phyloP scores from a whole-genome alignment of 352 stramenopile species.

The Saprolegnia parasitica region DNA sequence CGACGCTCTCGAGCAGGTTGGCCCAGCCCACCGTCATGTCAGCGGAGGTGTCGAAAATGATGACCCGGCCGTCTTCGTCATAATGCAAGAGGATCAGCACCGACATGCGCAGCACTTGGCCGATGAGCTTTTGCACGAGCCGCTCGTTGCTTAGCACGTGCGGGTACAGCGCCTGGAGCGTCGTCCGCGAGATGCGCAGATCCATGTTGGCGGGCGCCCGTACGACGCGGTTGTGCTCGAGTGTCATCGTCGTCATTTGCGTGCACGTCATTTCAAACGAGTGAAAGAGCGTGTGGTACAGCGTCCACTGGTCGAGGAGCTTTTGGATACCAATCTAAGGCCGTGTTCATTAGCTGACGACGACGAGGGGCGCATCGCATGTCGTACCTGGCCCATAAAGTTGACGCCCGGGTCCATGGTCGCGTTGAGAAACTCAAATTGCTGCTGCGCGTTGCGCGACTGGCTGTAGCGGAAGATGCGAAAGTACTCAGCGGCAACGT shows the following conservation, averaged over 20 bases:
- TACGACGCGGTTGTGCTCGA: neutral
- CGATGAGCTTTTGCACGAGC: conserved; percentile 62
- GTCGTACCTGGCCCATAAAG: conserved; percentile 28
- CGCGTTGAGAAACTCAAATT: conserved; percentile 9
- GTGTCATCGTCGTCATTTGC: conserved; percentile 43
- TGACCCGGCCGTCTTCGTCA: conserved; percentile 44
- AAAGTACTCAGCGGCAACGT: conserved; percentile 19
- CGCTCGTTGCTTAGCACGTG: conserved; percentile 57
- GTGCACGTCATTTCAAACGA: conserved; percentile 36
- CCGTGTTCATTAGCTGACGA: neutral
- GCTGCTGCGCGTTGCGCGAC: neutral
- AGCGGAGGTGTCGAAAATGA: conserved; percentile 54
- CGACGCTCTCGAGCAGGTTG: conserved; percentile 39
- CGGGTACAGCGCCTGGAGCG: conserved; percentile 64
- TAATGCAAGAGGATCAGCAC: conserved; percentile 65
- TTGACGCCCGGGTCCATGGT: conserved; percentile 16
- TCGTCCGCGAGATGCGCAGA: conserved; percentile 52
- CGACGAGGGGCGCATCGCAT: conserved; percentile 52
- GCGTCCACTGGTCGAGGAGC: conserved; percentile 6
- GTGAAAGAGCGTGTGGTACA: conserved; percentile 13
- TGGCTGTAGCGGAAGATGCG: conserved; percentile 1
- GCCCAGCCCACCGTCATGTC: conserved; percentile 53
- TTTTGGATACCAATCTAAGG: conserved; percentile 13
- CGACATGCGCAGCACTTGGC: conserved; percentile 44
- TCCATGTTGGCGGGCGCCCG: conserved; percentile 37